Base-by-base conservation (phyloP, 345 rosid species). In the Nasturtium officinale region DNA sequence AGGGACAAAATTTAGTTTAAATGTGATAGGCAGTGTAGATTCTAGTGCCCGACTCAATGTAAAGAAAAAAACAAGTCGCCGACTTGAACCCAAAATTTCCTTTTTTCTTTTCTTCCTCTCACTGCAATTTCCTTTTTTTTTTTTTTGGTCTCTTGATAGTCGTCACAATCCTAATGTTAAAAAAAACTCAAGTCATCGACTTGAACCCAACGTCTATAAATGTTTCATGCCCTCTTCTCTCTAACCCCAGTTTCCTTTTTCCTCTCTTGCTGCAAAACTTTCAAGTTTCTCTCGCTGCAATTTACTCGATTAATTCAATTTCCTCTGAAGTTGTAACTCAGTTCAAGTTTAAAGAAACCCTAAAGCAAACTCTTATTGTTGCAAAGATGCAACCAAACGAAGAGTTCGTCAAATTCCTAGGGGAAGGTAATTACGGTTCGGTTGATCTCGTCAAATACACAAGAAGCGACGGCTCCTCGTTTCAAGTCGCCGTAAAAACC, bases 401-500 rank as follows among this genome's bases (percentile, higher is more conserved):
- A 35, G 52, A 62, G 6, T 43, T 63, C 9, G 10, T 63, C 15
- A 63, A 43, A 35, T 45, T 28, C 9, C 10, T 63, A n/a, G 54
- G 67, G 0, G 4, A 45, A 45, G 67, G 40, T 2, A 13, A 5
- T 3, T 63, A 1, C n/a, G 40, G 67, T 16, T 2, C n/a, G 3
- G 54, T 63, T 16, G 52, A 28, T 43, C 53, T 46, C 35, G 10
- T 63, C 10, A 63, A 28, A 6, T 9, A n/a, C 61, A 6, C 26
- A 3, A 26, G 28, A 9, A 3, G 8, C 9, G 68, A 63, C 16
- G 40, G 54, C 2, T 25, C 37, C 7, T 45, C 55, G 6, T 43
- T 26, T 26, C 10, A 5, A 0, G 40, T 40, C 6, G 86, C 81
- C 0, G 73, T 81, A 11, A 83, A 83, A 60, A 78, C 84, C 2